Base-by-base conservation (phyloP, 768 basidiomycete genomes). In the Harrya chromipes region DNA sequence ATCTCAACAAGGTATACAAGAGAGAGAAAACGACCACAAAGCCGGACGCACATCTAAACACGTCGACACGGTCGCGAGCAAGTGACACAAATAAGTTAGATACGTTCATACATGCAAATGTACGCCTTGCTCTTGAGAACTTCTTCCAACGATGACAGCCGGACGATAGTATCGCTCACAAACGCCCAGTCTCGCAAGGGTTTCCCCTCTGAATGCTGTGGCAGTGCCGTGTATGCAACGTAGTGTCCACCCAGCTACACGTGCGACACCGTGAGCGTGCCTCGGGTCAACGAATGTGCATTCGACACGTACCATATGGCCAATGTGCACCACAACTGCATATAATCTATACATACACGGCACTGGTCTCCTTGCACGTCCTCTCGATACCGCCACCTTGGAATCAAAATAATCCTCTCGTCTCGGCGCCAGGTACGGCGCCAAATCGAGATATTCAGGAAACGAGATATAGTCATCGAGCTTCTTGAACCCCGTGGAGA, bases 71-170 rank as follows among this genome's bases (percentile, higher is more conserved):
- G 29, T 29, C 29, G 29, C 29, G 9, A 26, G 14, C 40, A 40
- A 16, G 40, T 33, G 27, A 46, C 17, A 31, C 17, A 8, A 41
- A 59, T 51, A 59, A 59, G 46, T 67, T 53, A 84, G 60, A 86
- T 73, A 46, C 86, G 78, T 72, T 92, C 89, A 63, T 91, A 92
- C 84, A 94, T 93, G 70, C 92, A 92, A 43, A 97, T 79, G 67
- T 97, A 98, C 31, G 94, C 93, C 66, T 89, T 94, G 50, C 85
- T 84, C 67, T 85, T 87, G 62, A 97, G 73, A 3, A 97, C 94
- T 64, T 97, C 94, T 38, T 94, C 90, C 41, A 95, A 66, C 37
- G 84, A 81, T 10, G 87, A 81, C 40, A 89, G 71, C 39, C 87
- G 77, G n/a, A 97, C 92, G 39, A 80, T 71, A 3, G 88, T 90